phyloP scores from a whole-genome alignment of 2,329 filamentous ascomycete species.

The Verticillium zaregamsianum region DNA sequence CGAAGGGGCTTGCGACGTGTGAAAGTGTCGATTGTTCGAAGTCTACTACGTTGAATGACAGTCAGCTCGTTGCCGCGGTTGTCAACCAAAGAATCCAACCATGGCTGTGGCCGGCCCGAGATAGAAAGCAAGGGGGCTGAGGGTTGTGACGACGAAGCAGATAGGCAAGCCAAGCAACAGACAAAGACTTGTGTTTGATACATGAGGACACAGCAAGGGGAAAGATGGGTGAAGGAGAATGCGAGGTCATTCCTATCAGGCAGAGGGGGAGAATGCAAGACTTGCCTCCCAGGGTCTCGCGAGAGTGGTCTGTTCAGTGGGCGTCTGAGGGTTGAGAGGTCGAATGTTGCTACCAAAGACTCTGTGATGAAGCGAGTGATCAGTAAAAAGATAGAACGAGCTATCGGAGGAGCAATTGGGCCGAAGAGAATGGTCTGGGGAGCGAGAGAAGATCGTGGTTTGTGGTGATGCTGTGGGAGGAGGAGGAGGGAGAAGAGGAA shows the following conservation, averaged over 20 bases:
- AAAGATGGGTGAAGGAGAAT: not conserved
- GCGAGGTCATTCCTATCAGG: not conserved
- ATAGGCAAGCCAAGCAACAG: no score
- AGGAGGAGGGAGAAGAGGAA: conserved; percentile 5
- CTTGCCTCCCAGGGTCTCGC: conserved; percentile 2
- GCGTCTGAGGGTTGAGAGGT: conserved; percentile 15
- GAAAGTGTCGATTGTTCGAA: not conserved
- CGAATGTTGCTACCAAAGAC: conserved; percentile 48
- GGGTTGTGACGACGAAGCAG: no score
- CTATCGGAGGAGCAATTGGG: conserved; percentile 48
- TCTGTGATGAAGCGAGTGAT: conserved; percentile 50
- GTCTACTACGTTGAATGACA: not conserved
- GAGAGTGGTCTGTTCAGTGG: not conserved
- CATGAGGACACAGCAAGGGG: no score
- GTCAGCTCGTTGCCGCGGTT: not conserved
- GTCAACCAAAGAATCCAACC: no score
- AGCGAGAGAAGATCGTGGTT: conserved; percentile 17
- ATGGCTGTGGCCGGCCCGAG: no score
- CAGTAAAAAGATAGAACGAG: conserved; percentile 55
- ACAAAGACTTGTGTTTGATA: no score
- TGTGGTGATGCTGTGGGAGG: conserved; percentile 42
- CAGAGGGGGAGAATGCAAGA: not conserved
- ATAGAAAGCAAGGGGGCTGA: not conserved
- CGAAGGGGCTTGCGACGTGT: not conserved
- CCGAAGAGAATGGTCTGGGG: conserved; percentile 35